Conservation (phyloP, 1,284 basidiomycete genomes). For the Kwoniella shivajii region DNA sequence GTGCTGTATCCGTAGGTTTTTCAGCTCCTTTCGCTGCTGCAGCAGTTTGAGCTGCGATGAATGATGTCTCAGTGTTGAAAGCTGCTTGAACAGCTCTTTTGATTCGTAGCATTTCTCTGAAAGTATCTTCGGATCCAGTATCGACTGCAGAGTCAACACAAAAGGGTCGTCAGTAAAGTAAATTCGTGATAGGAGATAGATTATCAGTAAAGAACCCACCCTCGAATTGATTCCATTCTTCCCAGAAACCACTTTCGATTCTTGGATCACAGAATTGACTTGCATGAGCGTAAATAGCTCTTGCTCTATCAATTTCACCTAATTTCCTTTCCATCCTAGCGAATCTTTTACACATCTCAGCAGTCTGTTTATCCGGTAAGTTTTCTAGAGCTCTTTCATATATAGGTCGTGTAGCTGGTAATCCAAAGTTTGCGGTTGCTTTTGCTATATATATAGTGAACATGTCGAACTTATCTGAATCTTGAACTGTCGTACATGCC, state of each 20-base stretch:
- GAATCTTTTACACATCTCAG: constrained; percentile 97
- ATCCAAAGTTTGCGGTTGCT: constrained; percentile 90
- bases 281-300: constrained; percentile 94
- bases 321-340: constrained; percentile 95
- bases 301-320: constrained; percentile 96
- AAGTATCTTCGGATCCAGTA: constrained; percentile 96
- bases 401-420: constrained; percentile 93
- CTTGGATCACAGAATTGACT: constrained; percentile 98
- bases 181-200: not conserved
- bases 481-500: constrained; percentile 79
- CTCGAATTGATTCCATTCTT: constrained; percentile 95
- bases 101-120: constrained; percentile 97
- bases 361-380: constrained; percentile 89
- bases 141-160: constrained; percentile 61
- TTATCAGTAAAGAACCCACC: constrained; percentile 48
- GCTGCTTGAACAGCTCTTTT: constrained; percentile 97
- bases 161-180: not conserved
- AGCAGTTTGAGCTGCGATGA: constrained; percentile 80
- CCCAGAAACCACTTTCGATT: constrained; percentile 87
- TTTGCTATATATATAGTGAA: constrained; percentile 97
- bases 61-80: constrained; percentile 91
- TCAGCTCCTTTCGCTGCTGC: constrained; percentile 59
- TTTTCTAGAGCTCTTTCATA: constrained; percentile 95
- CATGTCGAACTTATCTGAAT: constrained; percentile 97
- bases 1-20: constrained; percentile 42